Evolutionary conservation across 1,284 basidiomycete genomes (phyloP).

Genomic region (Earliella scabrosa): DNA sequence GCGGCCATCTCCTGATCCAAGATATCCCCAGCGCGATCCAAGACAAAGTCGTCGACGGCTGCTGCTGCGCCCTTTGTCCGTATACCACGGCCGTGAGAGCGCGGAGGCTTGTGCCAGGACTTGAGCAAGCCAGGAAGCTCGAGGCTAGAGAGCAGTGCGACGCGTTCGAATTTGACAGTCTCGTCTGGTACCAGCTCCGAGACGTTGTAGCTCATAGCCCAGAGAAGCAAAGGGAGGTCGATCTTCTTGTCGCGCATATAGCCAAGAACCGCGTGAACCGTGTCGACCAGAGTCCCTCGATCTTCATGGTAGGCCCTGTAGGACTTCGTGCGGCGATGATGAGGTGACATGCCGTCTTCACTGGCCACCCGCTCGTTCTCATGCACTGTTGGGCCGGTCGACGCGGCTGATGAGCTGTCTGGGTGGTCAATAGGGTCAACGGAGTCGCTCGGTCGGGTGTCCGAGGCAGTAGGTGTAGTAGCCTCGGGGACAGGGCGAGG

Average conservation of each 20-base stretch:
- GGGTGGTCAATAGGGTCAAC: too few relatives aligned
- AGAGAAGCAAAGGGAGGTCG: conserved; percentile 34
- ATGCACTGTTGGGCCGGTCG: too few relatives aligned
- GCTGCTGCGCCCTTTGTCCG: conserved; percentile 23
- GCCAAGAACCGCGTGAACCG: background rate
- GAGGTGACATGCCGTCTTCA: background rate
- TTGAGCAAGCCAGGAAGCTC: conserved; percentile 34
- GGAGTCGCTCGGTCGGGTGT: too few relatives aligned
- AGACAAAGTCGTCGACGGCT: conserved; percentile 25
- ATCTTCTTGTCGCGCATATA: conserved; percentile 24
- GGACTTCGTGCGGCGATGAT: background rate
- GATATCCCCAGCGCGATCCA: conserved; percentile 10
- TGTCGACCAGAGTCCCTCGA: background rate
- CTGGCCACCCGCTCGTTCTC: too few relatives aligned
- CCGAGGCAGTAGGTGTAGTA: too few relatives aligned
- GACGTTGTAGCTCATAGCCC: conserved; percentile 39
- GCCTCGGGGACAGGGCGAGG: too few relatives aligned
- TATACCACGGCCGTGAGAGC: conserved; percentile 11
- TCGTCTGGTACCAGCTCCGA: conserved; percentile 27
- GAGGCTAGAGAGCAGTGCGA: conserved; percentile 30
- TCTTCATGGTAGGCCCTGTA: background rate
- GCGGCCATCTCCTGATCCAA: background rate
- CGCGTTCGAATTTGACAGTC: conserved; percentile 24
- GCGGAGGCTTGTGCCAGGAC: conserved; percentile 35
- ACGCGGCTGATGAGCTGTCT: too few relatives aligned